Base-by-base conservation (phyloP, 1,139 yeast genomes). In the Pneumocystis sp. region DNA sequence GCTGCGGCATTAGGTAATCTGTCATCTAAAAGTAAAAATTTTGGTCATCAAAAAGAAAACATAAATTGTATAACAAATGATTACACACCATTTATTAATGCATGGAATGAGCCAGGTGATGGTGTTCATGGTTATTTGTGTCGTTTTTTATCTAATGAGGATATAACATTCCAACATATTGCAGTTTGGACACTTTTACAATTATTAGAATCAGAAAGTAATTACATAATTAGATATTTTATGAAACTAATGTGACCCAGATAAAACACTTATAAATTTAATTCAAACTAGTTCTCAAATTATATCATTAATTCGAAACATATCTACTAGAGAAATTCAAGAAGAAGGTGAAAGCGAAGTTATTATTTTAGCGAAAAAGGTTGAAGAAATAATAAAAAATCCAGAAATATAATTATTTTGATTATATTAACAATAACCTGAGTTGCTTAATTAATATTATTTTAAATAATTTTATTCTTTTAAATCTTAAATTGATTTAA, bases 1-100 rank as follows among this genome's bases (percentile, higher is more conserved):
- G 98, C 97, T 29, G 98, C 98, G 40, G 98, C 99, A 0, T 81
- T 93, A 70, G 99, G 98, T 29, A 93, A 93, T 74, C 79, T 93
- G 71, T 90, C 97, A 71, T 89, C 97, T 10, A 84, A 96, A 76
- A 35, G 31, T 40, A 44, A 42, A 61, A 39, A 37, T 37, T 37
- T 21, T 59, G 35, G 31, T 15, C 40, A 40, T 61, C 61, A 40
- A 25, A 42, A 35, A 61, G 45, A 44, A 21, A 42, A 10, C 57
- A 19, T 57, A n/a, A 25, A 3, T 29, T 44, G 21, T 7, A 39
- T 34, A 45, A 90, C 93, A 50, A 83, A 83, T 71, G 89, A 87
- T 70, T 93, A 91, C 75, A 83, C 84, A 69, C 86, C 87, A 70
- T 89, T 95, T 69, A 82, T 90, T 67, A 82, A 83, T 68, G 83